These are phyloP conservation scores for Suillus subaureus DNA, from an alignment of 768 basidiomycete species.

Conservation along the genomic window DNA sequence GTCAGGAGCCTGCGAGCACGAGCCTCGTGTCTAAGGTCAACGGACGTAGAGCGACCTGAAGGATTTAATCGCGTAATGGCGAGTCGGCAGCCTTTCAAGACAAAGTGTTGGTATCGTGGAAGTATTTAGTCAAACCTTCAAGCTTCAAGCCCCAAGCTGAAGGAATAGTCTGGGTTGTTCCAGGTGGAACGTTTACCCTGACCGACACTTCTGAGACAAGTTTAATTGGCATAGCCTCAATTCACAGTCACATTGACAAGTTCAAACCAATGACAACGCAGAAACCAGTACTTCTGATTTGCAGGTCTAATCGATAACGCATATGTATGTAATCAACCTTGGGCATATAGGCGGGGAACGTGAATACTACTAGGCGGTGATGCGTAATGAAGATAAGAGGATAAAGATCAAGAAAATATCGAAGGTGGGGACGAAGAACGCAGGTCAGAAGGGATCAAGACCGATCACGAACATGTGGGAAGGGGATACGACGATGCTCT, in stretches of 20 bases:
- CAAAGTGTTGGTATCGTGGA: neutral
- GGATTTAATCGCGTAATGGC: slow-evolving; percentile 25
- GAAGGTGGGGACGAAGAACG: neutral
- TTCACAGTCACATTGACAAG: neutral
- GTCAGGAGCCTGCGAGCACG: slow-evolving; percentile 22
- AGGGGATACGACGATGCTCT: slow-evolving; percentile 60
- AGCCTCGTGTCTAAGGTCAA: slow-evolving; percentile 27
- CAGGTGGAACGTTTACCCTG: neutral
- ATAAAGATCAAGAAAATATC: slow-evolving; percentile 11
- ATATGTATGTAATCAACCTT: slow-evolving; percentile 3
- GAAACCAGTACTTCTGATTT: slow-evolving; percentile 6
- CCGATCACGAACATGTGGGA: slow-evolving; percentile 12
- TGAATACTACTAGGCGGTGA: neutral
- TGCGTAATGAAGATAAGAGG: neutral
- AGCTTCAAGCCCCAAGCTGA: neutral
- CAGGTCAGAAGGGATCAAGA: neutral
- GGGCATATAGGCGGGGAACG: slow-evolving; percentile 2
- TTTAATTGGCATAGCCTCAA: neutral
- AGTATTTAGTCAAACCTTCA: neutral
- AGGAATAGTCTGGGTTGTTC: neutral
- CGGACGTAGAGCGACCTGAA: slow-evolving; percentile 32
- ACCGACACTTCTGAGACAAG: too few relatives aligned
- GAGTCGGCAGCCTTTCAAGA: neutral
- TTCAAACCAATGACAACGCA: neutral
- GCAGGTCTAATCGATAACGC: slow-evolving; percentile 10